Percentiles rank a stretch among this genome's conserved stretches.
These are phyloP conservation scores for Ophiocordyceps camponoti-floridani DNA, from an alignment of 2,329 filamentous ascomycete genomes.

Conservation along the genomic window DNA sequence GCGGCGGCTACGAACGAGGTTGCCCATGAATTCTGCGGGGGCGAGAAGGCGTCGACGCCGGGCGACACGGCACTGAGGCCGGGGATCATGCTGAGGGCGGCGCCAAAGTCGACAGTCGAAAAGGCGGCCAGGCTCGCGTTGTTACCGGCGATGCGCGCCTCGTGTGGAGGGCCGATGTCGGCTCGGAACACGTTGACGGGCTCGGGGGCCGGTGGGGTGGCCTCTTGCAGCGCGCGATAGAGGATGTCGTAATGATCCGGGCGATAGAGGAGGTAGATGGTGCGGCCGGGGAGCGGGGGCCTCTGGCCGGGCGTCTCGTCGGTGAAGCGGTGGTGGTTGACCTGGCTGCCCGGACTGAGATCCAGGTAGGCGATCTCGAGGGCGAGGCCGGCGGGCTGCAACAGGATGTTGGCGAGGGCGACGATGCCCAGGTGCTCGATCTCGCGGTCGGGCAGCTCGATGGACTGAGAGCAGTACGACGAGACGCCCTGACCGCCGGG, in stretches of 20 bases:
- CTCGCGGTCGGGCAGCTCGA: constrained; percentile 63
- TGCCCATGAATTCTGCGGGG: constrained; percentile 18
- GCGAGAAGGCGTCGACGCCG: constrained; percentile 14
- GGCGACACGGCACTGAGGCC: constrained; percentile 16
- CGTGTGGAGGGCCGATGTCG: constrained; percentile 25
- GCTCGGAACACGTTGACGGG: constrained; percentile 35
- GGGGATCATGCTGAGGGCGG: constrained; percentile 27
- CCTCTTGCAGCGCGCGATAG: constrained; percentile 38
- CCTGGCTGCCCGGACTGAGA: constrained; percentile 58
- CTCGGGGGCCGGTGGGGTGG: neutral
- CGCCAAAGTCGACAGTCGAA: constrained; percentile 21
- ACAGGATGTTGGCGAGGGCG: constrained; percentile 58
- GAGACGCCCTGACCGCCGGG: constrained; percentile 37
- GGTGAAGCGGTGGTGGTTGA: constrained; percentile 52
- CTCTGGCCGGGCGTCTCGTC: constrained; percentile 30
- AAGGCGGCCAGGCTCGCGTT: constrained; percentile 22
- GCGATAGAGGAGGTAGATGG: constrained; percentile 43
- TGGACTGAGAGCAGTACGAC: constrained; percentile 48
- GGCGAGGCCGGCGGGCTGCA: constrained; percentile 61
- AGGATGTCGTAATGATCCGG: constrained; percentile 89
- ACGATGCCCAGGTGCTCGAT: constrained; percentile 82
- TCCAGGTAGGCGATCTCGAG: constrained; percentile 88
- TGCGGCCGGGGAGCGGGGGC: constrained; percentile 23
- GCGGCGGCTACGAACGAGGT: constrained; percentile 11
- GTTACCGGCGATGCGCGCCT: constrained; percentile 23